Conservation (phyloP, 805 yeast genomes). For the Phaffomyces opuntiae region DNA sequence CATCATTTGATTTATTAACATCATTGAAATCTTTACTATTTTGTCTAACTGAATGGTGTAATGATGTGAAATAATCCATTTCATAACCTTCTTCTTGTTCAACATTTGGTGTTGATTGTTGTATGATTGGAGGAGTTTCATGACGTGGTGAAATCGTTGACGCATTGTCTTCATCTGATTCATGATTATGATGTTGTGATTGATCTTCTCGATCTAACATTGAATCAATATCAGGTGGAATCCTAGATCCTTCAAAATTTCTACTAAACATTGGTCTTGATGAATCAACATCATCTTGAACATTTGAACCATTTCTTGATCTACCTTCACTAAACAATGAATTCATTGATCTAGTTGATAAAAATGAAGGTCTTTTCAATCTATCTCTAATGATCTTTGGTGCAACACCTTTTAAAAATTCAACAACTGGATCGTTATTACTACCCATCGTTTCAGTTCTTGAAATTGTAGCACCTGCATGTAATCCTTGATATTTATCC, state of each 20-base stretch:
- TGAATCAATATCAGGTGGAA: not conserved
- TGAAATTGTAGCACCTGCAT: conserved; percentile 13
- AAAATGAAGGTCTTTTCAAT: conserved; percentile 20
- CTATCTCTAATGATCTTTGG: conserved; percentile 20
- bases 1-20: too few relatives aligned
- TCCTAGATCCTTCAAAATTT: too few relatives aligned
- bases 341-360: conserved; percentile 1
- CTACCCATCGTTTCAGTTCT: conserved; percentile 20
- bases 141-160: not conserved
- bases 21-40: not conserved
- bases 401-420: conserved; percentile 24
- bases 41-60: not conserved
- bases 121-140: not conserved
- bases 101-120: not conserved
- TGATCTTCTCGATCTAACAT: too few relatives aligned
- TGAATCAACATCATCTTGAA: too few relatives aligned
- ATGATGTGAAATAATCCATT: not conserved
- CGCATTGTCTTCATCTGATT: too few relatives aligned
- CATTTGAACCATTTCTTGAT: not conserved
- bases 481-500: conserved; percentile 38
- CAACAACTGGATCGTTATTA: conserved; percentile 20
- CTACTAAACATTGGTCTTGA: too few relatives aligned
- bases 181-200: too few relatives aligned
- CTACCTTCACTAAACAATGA: not conserved
- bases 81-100: conserved; percentile 2